Evolutionary conservation across 371 early-diverging fungal species (phyloP), one percentile per base, ranked within the genome.

Genomic region (Actinomortierella wolfii): DNA sequence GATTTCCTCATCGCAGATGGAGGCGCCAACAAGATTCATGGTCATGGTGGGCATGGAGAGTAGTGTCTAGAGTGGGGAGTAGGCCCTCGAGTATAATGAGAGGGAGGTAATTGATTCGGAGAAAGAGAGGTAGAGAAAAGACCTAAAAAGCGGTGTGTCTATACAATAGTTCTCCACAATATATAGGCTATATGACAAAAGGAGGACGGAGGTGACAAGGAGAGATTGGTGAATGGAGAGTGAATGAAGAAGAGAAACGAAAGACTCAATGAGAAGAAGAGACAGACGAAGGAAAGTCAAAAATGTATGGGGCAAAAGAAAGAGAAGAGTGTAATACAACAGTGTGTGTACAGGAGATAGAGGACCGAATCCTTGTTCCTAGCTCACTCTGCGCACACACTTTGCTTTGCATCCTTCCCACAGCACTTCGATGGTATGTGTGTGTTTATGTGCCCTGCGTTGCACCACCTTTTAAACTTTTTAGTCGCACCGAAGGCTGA

Each of bases 11-110:
- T 91, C 89, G 53, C 89, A 86, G 23, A 91, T 86, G 43, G 82
- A 78, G 46, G 87, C 91, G 18, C 88, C 91, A 24, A 76, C 68
- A 26, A 88, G 70, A 66, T 91, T 88, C 89, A 91, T 87, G 44
- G 73, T 73, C 67, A 73, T 66, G 51, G 17, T 41, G 39, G 39
- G n/a, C 20, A 51, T 49, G 41, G n/a, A 8, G 2, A 25, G 13
- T 9, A n/a, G 34, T 28, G 55, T 58, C 47, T 52, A 62, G 59
- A 28, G 56, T 46, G 18, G 67, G 59, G 46, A 67, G 63, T 6
- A 34, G 34, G 34, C 34, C 34, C 34, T 34, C 11, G 34, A 11
- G 54, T 44, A n/a, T n/a, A n/a, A n/a, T n/a, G n/a, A n/a, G n/a
- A n/a, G n/a, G 29, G 46, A 59, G 11, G 71, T 53, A 50, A 56